Evolutionary conservation across 768 basidiomycete species (phyloP), one percentile per base, ranked within the genome.

Genomic region (Agaricus subrufescens): DNA sequence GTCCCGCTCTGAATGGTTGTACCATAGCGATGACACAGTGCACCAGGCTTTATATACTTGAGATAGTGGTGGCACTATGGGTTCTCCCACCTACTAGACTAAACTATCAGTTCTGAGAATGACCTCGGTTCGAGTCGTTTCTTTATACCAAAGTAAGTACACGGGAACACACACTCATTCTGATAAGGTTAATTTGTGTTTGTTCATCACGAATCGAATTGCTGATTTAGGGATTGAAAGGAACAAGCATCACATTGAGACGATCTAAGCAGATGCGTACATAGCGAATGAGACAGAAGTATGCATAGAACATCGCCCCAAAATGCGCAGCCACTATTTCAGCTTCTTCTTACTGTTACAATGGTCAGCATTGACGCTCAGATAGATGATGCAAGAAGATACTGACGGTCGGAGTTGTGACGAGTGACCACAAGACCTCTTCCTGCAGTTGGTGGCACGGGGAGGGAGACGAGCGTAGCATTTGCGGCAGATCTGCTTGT

Each of bases 381-480:
- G 3, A 3, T 3, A 30, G 15, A 49, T 15, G 53, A 23, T 40
- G 27, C 34, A 23, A 23, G n/a, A 2, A 26, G 31, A 54, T 14
- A 85, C 90, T 71, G 61, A 93, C 91, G 91, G 91, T 72, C 91
- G 87, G 77, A 95, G 91, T 66, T 92, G 91, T 60, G 85, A 87
- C 46, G 89, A 91, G 74, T 91, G 91, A 19, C 94, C 94, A 68
- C 94, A 96, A 58, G 85, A 82, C 63, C 94, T 83, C 80, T 96
- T 96, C 71, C 96, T 83, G 87, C 97, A 98, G 85, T 99, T 98
- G 79, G 95, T 98, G 38, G 97, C 97, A 71, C 97, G 94, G 52
- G 95, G 96, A 61, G 97, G 96, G 65, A 98, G 96, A 66, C 97
- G 96, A 45, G 97, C 97, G 74, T 98, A 98, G 81, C 97, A 98